phyloP scores from a whole-genome alignment of 352 stramenopile species.

The Phytophthora citrophthora region DNA sequence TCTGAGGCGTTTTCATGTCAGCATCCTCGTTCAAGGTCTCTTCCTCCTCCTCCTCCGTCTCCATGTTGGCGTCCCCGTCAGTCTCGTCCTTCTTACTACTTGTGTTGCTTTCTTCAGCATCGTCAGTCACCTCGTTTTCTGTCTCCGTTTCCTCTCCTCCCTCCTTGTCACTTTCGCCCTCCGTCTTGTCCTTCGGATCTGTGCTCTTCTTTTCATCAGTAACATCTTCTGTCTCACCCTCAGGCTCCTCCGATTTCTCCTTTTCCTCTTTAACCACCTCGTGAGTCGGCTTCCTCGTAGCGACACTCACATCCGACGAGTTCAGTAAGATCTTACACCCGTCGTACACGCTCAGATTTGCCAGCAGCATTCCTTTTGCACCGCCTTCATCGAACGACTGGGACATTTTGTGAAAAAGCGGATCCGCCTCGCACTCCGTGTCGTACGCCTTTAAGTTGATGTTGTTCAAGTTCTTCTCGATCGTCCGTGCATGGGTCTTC shows the following conservation, averaged over 20 bases:
- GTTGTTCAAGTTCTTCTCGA: constrained; percentile 90
- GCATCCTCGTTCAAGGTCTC: constrained; percentile 3
- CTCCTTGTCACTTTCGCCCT: not conserved
- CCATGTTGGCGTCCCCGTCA: constrained; percentile 4
- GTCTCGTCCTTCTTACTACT: not conserved
- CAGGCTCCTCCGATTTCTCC: constrained; percentile 14
- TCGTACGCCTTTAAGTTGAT: constrained; percentile 90
- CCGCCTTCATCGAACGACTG: constrained; percentile 93
- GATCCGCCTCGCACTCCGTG: constrained; percentile 88
- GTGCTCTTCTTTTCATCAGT: constrained; percentile 10
- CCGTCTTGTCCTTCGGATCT: not conserved
- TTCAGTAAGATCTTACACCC: constrained; percentile 88
- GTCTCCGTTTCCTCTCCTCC: not conserved
- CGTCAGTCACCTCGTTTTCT: not conserved
- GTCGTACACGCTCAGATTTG: constrained; percentile 91
- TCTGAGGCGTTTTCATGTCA: constrained; percentile 3
- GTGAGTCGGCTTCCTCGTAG: constrained; percentile 56
- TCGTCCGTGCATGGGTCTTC: constrained; percentile 67
- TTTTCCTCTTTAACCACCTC: constrained; percentile 25
- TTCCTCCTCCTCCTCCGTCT: constrained; percentile 8
- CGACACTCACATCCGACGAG: constrained; percentile 72
- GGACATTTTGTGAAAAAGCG: constrained; percentile 94
- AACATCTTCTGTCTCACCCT: not conserved
- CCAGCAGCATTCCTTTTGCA: constrained; percentile 92
- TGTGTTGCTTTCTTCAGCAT: not conserved